A percentile compares a stretch with the other conserved stretches of the same genome.
phyloP scores from a whole-genome alignment of 2,329 filamentous ascomycete genomes.

The Daldinia eschscholtzii region DNA sequence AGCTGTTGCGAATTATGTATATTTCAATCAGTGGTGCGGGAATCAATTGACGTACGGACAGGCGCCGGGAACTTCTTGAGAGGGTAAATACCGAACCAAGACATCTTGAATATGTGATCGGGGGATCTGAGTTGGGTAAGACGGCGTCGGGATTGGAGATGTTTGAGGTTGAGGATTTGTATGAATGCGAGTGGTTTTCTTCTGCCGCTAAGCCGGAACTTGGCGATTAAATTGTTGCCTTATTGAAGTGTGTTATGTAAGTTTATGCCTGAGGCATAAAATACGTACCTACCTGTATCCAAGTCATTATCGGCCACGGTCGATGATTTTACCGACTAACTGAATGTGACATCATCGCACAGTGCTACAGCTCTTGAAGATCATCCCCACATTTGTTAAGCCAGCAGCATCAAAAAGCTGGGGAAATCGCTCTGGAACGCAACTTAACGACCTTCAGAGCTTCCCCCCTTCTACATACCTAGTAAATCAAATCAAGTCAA shows the following conservation, averaged over 20 bases:
- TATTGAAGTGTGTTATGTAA: constrained; percentile 3
- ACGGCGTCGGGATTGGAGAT: constrained; percentile 47
- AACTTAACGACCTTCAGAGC: constrained; percentile 14
- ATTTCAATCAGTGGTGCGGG: constrained; percentile 19
- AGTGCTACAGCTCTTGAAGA: neutral
- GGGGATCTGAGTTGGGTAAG: constrained; percentile 50
- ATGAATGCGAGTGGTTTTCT: constrained; percentile 50
- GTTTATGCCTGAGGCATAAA: neutral
- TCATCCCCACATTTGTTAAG: constrained; percentile 21
- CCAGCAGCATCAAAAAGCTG: constrained; percentile 43
- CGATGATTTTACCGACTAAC: constrained; percentile 17
- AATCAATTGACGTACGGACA: constrained; percentile 74
- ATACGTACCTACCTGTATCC: neutral
- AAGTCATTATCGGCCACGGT: neutral
- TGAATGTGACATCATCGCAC: constrained; percentile 33
- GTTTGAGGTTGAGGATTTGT: constrained; percentile 19
- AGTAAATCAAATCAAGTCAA: constrained; percentile 32
- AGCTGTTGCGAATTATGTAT: constrained; percentile 39
- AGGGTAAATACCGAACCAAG: constrained; percentile 74
- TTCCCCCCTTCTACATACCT: constrained; percentile 16
- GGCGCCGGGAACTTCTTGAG: constrained; percentile 86
- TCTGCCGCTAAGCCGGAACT: constrained; percentile 32
- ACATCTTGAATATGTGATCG: constrained; percentile 70
- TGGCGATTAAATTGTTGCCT: constrained; percentile 19
- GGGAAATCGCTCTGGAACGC: constrained; percentile 40